Evolutionary conservation across 371 early-diverging fungal species (phyloP).

Genomic region (Sanchytrium tribonematis): DNA sequence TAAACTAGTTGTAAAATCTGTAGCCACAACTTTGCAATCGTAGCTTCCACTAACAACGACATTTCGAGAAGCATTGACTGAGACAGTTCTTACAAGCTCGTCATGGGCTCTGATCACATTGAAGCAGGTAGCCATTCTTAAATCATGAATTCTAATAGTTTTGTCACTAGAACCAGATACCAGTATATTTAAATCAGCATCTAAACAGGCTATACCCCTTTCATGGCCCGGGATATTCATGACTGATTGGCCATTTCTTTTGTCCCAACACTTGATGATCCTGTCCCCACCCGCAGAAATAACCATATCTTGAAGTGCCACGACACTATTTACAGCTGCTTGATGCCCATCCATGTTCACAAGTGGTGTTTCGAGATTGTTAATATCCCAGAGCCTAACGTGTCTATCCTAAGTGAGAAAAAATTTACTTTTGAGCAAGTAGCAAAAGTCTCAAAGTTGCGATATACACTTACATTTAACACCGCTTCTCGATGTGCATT

Average conservation of each 20-base stretch:
- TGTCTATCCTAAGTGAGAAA: too few species aligned
- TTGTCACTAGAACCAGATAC: neutral
- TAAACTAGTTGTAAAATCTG: neutral
- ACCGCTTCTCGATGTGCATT: neutral
- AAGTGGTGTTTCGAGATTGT: neutral
- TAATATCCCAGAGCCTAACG: neutral
- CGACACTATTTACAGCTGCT: neutral
- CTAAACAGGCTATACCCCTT: neutral
- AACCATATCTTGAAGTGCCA: neutral
- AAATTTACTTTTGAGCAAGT: slow-evolving; percentile 1
- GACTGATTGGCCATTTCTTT: neutral
- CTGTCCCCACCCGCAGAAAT: neutral
- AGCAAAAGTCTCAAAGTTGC: neutral
- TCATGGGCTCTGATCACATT: neutral
- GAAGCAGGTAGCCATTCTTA: neutral
- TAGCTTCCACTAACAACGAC: neutral
- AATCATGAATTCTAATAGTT: neutral
- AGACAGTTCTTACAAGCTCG: neutral
- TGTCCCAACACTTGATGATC: neutral
- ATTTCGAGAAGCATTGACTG: neutral
- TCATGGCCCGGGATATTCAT: neutral
- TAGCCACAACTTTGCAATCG: neutral
- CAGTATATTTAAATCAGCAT: neutral
- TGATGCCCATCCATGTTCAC: neutral
- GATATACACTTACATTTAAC: neutral